Percentiles rank a stretch among this genome's conserved stretches.
These are phyloP conservation scores for Neopestalotiopsis rosae DNA, from an alignment of 2,329 filamentous ascomycete species.

Conservation along the genomic window DNA sequence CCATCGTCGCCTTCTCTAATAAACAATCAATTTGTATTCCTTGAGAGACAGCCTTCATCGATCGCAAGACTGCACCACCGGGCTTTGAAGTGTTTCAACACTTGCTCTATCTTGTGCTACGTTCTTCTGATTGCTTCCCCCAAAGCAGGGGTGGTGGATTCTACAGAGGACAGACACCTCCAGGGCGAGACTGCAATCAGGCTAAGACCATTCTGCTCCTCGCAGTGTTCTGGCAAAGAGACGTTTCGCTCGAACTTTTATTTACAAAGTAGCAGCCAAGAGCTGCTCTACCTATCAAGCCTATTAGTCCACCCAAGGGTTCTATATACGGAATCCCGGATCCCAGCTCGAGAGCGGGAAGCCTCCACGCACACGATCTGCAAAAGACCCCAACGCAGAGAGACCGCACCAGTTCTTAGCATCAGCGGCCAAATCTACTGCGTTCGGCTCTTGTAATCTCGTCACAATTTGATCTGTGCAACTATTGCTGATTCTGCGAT, in stretches of 20 bases:
- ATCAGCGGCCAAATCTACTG: slow-evolving; percentile 22
- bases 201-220: not conserved
- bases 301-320: not conserved
- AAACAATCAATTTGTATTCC: slow-evolving; percentile 22
- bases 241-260: not conserved
- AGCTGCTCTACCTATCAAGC: not conserved
- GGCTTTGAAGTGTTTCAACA: slow-evolving; percentile 20
- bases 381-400: not conserved
- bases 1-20: slow-evolving; percentile 19
- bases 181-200: not conserved
- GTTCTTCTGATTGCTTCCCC: slow-evolving; percentile 2
- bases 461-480: slow-evolving; percentile 15
- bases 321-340: not conserved
- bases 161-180: slow-evolving; percentile 1
- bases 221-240: not conserved
- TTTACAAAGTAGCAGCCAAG: not conserved
- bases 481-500: slow-evolving; percentile 11
- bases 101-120: slow-evolving; percentile 22
- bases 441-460: slow-evolving; percentile 3
- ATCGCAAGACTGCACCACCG: slow-evolving; percentile 15
- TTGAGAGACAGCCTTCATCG: slow-evolving; percentile 16
- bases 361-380: slow-evolving; percentile 1
- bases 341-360: not conserved
- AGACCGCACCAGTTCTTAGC: slow-evolving; percentile 21
- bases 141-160: not conserved